Conservation (phyloP, 139 green algal genomes). For the Desmodesmus armatus region DNA sequence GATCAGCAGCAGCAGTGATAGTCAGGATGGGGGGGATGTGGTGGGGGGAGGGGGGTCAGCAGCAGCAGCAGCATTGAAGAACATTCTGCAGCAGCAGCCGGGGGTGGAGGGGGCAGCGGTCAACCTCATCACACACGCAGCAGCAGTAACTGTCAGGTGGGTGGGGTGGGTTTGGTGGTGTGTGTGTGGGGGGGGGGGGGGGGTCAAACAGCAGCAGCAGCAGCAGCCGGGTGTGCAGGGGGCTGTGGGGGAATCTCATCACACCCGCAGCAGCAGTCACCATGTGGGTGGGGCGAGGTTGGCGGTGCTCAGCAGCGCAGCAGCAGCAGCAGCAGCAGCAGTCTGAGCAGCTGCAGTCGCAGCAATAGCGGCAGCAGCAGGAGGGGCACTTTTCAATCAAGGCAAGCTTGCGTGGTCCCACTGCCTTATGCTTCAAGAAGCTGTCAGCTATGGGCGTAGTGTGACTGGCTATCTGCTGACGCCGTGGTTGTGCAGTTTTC, state of each 20-base stretch:
- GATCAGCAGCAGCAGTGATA: conserved; percentile 6
- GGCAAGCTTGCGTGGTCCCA: too few species aligned
- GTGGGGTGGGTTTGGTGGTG: not conserved
- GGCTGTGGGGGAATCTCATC: not conserved
- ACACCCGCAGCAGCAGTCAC: conserved; percentile 23
- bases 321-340: not conserved
- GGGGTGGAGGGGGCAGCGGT: conserved; percentile 78
- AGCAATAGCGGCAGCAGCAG: too few species aligned
- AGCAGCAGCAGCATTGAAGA: conserved; percentile 71
- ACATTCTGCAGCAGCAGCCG: conserved; percentile 70
- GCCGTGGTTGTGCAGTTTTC: too few species aligned
- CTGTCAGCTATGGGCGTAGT: too few species aligned
- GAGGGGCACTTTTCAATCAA: too few species aligned
- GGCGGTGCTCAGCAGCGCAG: too few species aligned
- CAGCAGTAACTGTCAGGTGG: conserved; percentile 64
- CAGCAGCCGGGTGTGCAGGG: not conserved
- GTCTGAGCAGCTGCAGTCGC: not conserved
- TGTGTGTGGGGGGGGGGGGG: not conserved
- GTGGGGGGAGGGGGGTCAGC: conserved; percentile 88
- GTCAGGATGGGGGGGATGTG: conserved; percentile 82
- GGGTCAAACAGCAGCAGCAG: not conserved
- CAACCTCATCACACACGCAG: conserved; percentile 82
- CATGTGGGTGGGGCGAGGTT: conserved; percentile 62
- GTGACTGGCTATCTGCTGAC: not conserved
- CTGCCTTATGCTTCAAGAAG: too few species aligned